Evolutionary conservation across 495 filamentous ascomycete genomes (phyloP).

Genomic region (Penicillium bovifimosum): DNA sequence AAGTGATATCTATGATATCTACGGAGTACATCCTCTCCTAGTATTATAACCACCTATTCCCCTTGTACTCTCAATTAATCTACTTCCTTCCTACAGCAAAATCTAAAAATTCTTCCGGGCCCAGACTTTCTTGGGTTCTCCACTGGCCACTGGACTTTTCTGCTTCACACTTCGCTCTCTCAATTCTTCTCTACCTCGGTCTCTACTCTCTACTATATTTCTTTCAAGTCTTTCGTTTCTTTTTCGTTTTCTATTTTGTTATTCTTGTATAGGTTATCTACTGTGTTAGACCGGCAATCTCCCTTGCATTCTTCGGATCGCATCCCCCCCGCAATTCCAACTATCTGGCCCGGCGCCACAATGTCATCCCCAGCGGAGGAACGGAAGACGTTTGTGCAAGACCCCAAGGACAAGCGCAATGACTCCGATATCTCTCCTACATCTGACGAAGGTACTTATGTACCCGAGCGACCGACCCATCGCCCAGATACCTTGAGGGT

Average conservation of each 20-base stretch:
- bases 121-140: too few relatives aligned
- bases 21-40: too few relatives aligned
- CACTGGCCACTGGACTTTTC: too few relatives aligned
- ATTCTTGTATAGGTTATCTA: too few relatives aligned
- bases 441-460: slow-evolving; percentile 38
- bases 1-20: too few relatives aligned
- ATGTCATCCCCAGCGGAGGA: slow-evolving; percentile 54
- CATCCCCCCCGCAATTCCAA: slow-evolving; percentile 9
- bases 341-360: slow-evolving; percentile 32
- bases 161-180: too few relatives aligned
- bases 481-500: slow-evolving; percentile 27
- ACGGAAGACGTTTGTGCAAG: slow-evolving; percentile 18
- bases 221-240: neutral
- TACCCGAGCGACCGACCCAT: slow-evolving; percentile 26
- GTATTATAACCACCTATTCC: too few relatives aligned
- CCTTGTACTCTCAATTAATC: too few relatives aligned
- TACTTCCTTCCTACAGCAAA: too few relatives aligned
- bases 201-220: neutral
- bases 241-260: neutral
- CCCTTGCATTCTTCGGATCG: neutral
- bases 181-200: neutral
- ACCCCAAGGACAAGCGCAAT: slow-evolving; percentile 19
- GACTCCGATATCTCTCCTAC: slow-evolving; percentile 21
- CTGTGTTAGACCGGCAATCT: too few relatives aligned
- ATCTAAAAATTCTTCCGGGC: too few relatives aligned